Percentiles rank a stretch among this genome's conserved stretches.
phyloP scores from a whole-genome alignment of 768 basidiomycete genomes.

The Tulasnella sp. region DNA sequence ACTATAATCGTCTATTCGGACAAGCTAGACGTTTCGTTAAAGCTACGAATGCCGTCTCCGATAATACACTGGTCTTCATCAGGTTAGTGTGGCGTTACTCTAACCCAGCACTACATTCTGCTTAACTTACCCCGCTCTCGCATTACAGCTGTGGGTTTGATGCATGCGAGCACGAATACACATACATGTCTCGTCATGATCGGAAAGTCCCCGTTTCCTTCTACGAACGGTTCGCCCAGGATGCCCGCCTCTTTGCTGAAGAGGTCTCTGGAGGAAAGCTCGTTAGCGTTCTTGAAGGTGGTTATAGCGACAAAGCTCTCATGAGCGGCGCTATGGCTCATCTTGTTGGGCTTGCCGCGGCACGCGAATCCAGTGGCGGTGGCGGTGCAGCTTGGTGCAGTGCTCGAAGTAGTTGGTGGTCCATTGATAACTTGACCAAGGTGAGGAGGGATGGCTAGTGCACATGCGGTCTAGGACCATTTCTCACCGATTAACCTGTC shows the following conservation, averaged over 20 bases:
- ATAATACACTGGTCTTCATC: slow-evolving; percentile 79
- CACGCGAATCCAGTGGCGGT: background rate
- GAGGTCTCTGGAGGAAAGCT: slow-evolving; percentile 62
- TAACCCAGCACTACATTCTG: slow-evolving; percentile 2
- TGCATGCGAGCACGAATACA: slow-evolving; percentile 86
- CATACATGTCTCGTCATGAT: slow-evolving; percentile 86
- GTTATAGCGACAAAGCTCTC: slow-evolving; percentile 87
- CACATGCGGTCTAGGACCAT: slow-evolving; percentile 33
- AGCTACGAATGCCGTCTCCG: slow-evolving; percentile 51
- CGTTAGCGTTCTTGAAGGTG: slow-evolving; percentile 90
- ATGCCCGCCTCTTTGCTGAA: slow-evolving; percentile 62
- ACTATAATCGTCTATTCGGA: slow-evolving; percentile 57
- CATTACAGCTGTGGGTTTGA: slow-evolving; percentile 81
- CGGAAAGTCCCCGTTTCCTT: slow-evolving; percentile 86
- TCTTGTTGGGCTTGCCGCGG: slow-evolving; percentile 55
- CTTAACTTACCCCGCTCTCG: background rate
- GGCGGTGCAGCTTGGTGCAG: slow-evolving; percentile 1
- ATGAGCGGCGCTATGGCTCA: slow-evolving; percentile 81
- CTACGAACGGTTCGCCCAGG: slow-evolving; percentile 75
- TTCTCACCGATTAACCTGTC: slow-evolving; percentile 32
- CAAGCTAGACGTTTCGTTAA: slow-evolving; percentile 70
- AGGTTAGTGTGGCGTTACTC: slow-evolving; percentile 49
- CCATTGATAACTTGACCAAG: slow-evolving; percentile 52
- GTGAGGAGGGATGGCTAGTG: slow-evolving; percentile 38
- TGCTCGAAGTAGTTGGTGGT: slow-evolving; percentile 57